phyloP scores from a whole-genome alignment of 2,329 filamentous ascomycete species.

The Zymoseptoria tritici region DNA sequence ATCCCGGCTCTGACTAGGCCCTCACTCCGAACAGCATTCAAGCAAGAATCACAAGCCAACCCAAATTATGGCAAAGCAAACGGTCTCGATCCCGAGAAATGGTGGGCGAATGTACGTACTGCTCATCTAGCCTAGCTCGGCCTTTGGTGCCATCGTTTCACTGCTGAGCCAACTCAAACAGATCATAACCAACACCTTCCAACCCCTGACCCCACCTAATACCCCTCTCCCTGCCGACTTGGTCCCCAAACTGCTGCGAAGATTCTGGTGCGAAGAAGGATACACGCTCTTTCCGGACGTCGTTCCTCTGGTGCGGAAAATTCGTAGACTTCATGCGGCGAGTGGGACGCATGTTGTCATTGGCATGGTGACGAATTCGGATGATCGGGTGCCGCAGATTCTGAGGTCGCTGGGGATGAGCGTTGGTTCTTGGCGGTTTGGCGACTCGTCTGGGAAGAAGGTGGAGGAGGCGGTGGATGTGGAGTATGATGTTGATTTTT shows the following conservation, averaged over 20 bases:
- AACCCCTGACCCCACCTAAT: slow-evolving; percentile 30
- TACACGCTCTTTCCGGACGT: slow-evolving; percentile 46
- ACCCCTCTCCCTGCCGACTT: slow-evolving; percentile 40
- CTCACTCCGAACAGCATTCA: slow-evolving; percentile 37
- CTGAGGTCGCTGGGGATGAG: slow-evolving; percentile 47
- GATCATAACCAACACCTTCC: slow-evolving; percentile 51
- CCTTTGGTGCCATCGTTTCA: background rate
- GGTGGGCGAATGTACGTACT: slow-evolving; percentile 52
- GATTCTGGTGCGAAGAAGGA: slow-evolving; percentile 48
- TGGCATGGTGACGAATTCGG: slow-evolving; percentile 57
- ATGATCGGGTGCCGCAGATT: slow-evolving; percentile 51
- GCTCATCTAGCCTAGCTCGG: background rate
- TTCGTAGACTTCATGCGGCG: slow-evolving; percentile 28
- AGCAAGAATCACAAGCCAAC: slow-evolving; percentile 37
- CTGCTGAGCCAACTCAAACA: background rate
- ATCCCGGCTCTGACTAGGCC: background rate
- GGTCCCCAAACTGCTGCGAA: slow-evolving; percentile 42
- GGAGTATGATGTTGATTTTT: slow-evolving; percentile 45
- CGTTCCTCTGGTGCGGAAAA: slow-evolving; percentile 36
- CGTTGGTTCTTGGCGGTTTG: slow-evolving; percentile 35
- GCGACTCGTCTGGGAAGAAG: background rate
- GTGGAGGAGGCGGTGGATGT: background rate
- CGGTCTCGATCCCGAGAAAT: slow-evolving; percentile 45
- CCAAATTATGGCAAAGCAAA: slow-evolving; percentile 54
- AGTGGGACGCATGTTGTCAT: slow-evolving; percentile 32